Conservation (phyloP, 768 basidiomycete genomes). For the Fomitopsis pulvina region DNA sequence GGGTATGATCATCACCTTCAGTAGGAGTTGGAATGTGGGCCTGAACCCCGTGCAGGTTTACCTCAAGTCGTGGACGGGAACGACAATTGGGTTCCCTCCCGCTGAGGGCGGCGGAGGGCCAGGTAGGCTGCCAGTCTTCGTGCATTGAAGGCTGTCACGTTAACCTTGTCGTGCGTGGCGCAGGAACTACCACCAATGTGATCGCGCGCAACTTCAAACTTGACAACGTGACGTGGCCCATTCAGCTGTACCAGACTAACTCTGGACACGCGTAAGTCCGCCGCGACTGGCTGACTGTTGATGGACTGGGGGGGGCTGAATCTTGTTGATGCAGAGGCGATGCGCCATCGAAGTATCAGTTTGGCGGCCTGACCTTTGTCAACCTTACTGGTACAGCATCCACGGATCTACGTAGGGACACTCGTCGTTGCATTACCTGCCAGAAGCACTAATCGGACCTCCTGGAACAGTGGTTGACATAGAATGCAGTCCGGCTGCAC, state of each 20-base stretch:
- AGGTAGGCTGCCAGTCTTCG: constrained; percentile 24
- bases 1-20: constrained; percentile 26
- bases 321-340: constrained; percentile 32
- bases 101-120: constrained; percentile 50
- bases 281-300: not conserved
- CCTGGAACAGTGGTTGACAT: constrained; percentile 37
- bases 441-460: not conserved
- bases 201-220: constrained; percentile 35
- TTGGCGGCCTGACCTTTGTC: constrained; percentile 39
- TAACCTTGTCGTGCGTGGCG: not conserved
- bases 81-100: constrained; percentile 44
- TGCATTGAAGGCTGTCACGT: not conserved
- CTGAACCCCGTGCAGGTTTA: constrained; percentile 34
- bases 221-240: constrained; percentile 38
- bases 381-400: constrained; percentile 42
- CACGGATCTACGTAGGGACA: constrained; percentile 12
- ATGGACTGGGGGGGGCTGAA: not conserved
- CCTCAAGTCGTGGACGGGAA: constrained; percentile 51
- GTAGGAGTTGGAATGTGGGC: not conserved
- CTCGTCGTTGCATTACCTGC: not conserved
- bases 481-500: constrained; percentile 41
- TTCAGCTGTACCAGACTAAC: constrained; percentile 49
- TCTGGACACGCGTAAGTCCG: constrained; percentile 35
- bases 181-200: constrained; percentile 25
- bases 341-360: constrained; percentile 39